A percentile compares a stretch with the other conserved stretches of the same genome.
Evolutionary conservation across 306 rosid species (phyloP).

Genomic region (Rosa persica): DNA sequence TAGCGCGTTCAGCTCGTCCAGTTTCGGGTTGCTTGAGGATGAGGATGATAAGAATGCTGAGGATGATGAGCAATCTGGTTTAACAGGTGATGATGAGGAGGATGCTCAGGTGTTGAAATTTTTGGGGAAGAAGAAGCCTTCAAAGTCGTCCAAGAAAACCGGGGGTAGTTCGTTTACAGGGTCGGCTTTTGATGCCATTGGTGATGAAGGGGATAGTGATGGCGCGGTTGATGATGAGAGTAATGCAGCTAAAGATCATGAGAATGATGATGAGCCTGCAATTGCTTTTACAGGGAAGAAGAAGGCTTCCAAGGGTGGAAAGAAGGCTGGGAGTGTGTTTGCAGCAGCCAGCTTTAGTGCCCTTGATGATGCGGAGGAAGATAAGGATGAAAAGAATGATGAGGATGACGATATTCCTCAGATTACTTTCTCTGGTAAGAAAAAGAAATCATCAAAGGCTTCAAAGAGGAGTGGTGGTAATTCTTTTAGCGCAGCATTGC

Average conservation of each 20-base stretch:
- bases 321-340: constrained; percentile 44
- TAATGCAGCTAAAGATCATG: constrained; percentile 31
- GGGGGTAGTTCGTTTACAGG: constrained; percentile 51
- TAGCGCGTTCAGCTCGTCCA: constrained; percentile 40
- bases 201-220: constrained; percentile 42
- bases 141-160: constrained; percentile 49
- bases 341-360: constrained; percentile 45
- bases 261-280: constrained; percentile 53
- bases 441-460: constrained; percentile 76
- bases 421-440: constrained; percentile 75
- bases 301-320: constrained; percentile 66
- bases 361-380: constrained; percentile 47
- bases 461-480: constrained; percentile 51
- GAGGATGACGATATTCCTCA: constrained; percentile 57
- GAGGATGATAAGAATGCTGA: constrained; percentile 37
- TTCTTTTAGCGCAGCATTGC: constrained; percentile 35
- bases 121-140: constrained; percentile 64
- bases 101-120: constrained; percentile 47
- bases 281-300: constrained; percentile 69
- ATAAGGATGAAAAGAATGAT: constrained; percentile 40
- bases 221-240: constrained; percentile 42
- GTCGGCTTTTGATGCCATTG: constrained; percentile 52
- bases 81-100: constrained; percentile 35
- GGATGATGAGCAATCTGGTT: constrained; percentile 41
- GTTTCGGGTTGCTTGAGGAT: constrained; percentile 71